Percentiles rank a stretch among this genome's conserved stretches.
Conservation (phyloP, 108 stramenopile species). For the Cylindrotheca closterium region DNA sequence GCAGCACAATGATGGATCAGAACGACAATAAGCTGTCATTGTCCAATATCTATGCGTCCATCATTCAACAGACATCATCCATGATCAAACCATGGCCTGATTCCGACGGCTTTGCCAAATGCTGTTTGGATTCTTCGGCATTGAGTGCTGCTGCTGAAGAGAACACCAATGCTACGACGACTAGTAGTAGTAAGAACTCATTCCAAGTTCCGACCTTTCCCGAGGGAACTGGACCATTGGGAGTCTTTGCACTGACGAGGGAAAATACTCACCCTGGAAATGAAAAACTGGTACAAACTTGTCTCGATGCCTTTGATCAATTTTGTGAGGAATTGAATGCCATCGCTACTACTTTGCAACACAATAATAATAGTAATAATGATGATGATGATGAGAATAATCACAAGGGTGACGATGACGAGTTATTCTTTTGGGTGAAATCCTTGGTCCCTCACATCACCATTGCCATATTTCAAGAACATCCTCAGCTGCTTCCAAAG, state of each 20-base stretch:
- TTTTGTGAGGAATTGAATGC: neutral
- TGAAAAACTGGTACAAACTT: neutral
- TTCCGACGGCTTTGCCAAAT: too few relatives aligned
- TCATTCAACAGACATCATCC: too few relatives aligned
- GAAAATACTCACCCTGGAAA: neutral
- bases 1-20: too few relatives aligned
- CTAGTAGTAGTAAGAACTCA: too few relatives aligned
- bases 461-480: conserved; percentile 15
- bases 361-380: neutral
- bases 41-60: too few relatives aligned
- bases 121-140: too few relatives aligned
- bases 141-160: too few relatives aligned
- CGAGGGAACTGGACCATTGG: conserved; percentile 17
- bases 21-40: too few relatives aligned
- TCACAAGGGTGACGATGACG: neutral
- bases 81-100: too few relatives aligned
- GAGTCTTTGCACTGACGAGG: conserved; percentile 10
- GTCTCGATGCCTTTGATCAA: conserved; percentile 1
- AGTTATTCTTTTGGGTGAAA: neutral
- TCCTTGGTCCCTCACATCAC: conserved; percentile 15
- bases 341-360: neutral
- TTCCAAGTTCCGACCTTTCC: conserved; percentile 10
- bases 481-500: conserved; percentile 6
- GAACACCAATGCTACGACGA: too few relatives aligned
- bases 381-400: neutral